Evolutionary conservation across 1,284 basidiomycete genomes (phyloP), one percentile per base, ranked within the genome.

Genomic region (Caloboletus firmus): DNA sequence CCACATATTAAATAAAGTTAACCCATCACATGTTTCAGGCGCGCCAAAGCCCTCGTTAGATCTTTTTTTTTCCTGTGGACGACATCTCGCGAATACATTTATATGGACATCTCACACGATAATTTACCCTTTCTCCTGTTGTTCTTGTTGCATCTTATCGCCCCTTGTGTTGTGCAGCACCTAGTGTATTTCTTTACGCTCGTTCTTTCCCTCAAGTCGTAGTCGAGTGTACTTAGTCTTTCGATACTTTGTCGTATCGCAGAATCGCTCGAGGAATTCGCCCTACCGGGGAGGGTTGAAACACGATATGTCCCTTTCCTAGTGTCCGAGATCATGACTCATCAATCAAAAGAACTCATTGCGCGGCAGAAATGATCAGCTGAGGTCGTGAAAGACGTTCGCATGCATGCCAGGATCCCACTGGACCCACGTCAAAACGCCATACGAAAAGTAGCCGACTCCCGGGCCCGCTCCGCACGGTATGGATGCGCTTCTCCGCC

Each of bases 1-100:
- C 53, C 15, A 51, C 59, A 8, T 68, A 66, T 51, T n/a, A n/a
- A n/a, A n/a, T 68, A 52, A 57, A 36, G 50, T 52, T 41, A 53
- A 20, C 20, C 17, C 20, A 35, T 41, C 57, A 53, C 51, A 49
- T 57, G 50, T 8, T 42, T 37, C 40, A 44, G 39, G 26, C 32
- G 35, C 40, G 46, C 60, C 43, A 40, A 36, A 41, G 15, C 32
- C 39, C 15, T 41, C 9, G 12, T 42, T 52, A 52, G 39, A 51
- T 49, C 34, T 15, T 31, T 31, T 9, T 42, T 41, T 49, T 45
- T n/a, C n/a, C 52, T 7, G 20, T 31, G 58, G 53, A 59, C 46
- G 26, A 36, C 45, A 36, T 44, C 17, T 37, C 17, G 32, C 10
- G 10, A 42, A 36, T 32, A 40, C 45, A 40, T 58, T 31, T 43